These are phyloP conservation scores for Pseudogymnoascus sp. DNA, from an alignment of 2,329 filamentous ascomycete species.

Conservation along the genomic window DNA sequence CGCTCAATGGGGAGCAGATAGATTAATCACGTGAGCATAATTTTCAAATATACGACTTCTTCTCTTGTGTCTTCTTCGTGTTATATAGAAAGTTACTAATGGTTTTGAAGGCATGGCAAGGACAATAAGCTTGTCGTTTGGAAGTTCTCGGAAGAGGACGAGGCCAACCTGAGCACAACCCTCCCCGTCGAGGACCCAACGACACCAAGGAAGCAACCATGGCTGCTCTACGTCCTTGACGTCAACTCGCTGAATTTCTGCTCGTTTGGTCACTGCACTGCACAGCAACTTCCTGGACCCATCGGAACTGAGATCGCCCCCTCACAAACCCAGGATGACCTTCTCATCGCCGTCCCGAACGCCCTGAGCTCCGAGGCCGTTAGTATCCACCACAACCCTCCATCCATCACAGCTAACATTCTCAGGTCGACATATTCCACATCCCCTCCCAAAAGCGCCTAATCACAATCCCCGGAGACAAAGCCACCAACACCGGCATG, in stretches of 20 bases:
- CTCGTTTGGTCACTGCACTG: constrained; percentile 52
- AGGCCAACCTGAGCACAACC: constrained; percentile 55
- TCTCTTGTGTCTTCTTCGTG: neutral
- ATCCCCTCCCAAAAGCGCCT: constrained; percentile 68
- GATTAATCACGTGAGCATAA: constrained; percentile 69
- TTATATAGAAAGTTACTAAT: neutral
- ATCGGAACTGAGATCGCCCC: neutral
- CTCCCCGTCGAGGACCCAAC: constrained; percentile 61
- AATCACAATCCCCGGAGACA: constrained; percentile 44
- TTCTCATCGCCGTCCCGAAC: constrained; percentile 75
- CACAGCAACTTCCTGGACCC: neutral
- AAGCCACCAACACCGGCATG: constrained; percentile 59
- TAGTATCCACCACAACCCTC: constrained; percentile 24
- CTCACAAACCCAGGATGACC: constrained; percentile 28
- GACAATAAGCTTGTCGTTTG: constrained; percentile 83
- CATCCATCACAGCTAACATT: constrained; percentile 18
- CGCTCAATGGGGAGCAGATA: constrained; percentile 61
- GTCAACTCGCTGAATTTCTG: constrained; percentile 97
- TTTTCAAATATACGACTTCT: constrained; percentile 10
- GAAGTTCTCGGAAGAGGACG: constrained; percentile 57
- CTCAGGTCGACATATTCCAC: constrained; percentile 71
- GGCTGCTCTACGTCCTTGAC: constrained; percentile 74
- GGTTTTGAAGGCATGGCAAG: constrained; percentile 64
- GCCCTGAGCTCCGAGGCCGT: constrained; percentile 64
- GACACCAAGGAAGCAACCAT: constrained; percentile 55